These are phyloP conservation scores for Talaromyces rugulosus DNA, from an alignment of 2,329 filamentous ascomycete genomes.

Conservation along the genomic window DNA sequence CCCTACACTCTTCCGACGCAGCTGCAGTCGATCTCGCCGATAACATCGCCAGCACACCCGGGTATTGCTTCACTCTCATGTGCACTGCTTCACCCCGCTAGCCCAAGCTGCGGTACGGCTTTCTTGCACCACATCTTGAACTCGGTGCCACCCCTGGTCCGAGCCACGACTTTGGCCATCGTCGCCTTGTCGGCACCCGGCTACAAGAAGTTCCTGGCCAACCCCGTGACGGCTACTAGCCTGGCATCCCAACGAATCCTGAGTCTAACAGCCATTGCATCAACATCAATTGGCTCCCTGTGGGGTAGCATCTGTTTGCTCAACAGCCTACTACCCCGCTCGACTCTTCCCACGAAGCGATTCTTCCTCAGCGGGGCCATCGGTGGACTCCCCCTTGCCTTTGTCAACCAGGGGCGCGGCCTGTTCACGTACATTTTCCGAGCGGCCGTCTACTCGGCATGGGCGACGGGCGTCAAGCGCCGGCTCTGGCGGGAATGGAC, in stretches of 20 bases:
- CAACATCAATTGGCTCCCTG: conserved; percentile 75
- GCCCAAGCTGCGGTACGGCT: conserved; percentile 82
- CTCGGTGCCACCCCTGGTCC: conserved; percentile 73
- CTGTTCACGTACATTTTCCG: conserved; percentile 77
- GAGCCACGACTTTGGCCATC: conserved; percentile 67
- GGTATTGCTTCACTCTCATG: conserved; percentile 82
- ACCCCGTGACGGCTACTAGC: conserved; percentile 65
- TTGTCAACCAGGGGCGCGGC: conserved; percentile 53
- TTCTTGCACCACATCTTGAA: conserved; percentile 84
- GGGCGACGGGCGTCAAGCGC: conserved; percentile 91
- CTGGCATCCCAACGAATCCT: conserved; percentile 65
- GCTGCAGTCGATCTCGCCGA: conserved; percentile 66
- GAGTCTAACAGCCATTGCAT: conserved; percentile 70
- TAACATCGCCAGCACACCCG: conserved; percentile 81
- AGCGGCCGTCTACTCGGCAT: conserved; percentile 74
- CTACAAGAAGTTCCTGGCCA: conserved; percentile 63
- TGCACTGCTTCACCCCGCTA: conserved; percentile 79
- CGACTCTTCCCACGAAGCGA: conserved; percentile 72
- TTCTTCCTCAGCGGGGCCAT: conserved; percentile 87
- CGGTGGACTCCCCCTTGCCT: conserved; percentile 75
- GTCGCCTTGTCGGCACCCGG: conserved; percentile 62
- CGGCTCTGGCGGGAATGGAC: conserved; percentile 80
- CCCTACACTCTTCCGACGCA: conserved; percentile 55
- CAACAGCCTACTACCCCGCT: conserved; percentile 70
- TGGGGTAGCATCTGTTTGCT: conserved; percentile 92